These are phyloP conservation scores for Lactarius tabidus DNA, from an alignment of 768 basidiomycete species.

Conservation along the genomic window DNA sequence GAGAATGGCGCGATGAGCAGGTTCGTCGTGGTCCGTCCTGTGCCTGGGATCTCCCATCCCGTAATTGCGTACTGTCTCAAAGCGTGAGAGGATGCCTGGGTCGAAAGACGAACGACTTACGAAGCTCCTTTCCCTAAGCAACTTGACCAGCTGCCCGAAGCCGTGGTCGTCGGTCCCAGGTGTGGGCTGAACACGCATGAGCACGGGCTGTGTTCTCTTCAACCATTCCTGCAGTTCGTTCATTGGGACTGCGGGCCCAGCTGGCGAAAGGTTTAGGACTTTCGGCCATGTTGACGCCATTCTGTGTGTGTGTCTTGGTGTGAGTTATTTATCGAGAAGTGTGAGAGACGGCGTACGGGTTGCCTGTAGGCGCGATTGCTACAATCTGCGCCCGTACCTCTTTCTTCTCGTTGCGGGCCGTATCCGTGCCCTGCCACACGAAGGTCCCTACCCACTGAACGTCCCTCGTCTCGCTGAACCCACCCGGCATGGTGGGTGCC, in stretches of 20 bases:
- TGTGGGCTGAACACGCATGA: constrained; percentile 13
- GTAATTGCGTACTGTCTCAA: constrained; percentile 22
- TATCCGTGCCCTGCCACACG: constrained; percentile 22
- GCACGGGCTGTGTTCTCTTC: constrained; percentile 6
- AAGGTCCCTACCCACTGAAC: constrained; percentile 21
- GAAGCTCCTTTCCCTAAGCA: constrained; percentile 19
- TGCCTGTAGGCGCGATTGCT: constrained; percentile 11
- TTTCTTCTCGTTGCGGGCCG: constrained; percentile 21
- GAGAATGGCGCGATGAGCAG: constrained; percentile 23
- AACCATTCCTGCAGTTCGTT: constrained; percentile 26
- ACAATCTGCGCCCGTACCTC: constrained; percentile 23
- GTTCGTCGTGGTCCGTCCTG: constrained; percentile 6
- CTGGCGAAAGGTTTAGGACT: constrained; percentile 15
- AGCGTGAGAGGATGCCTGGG: neutral
- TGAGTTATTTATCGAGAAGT: neutral
- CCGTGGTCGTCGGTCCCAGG: constrained; percentile 15
- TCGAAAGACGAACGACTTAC: constrained; percentile 1
- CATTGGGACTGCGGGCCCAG: constrained; percentile 10
- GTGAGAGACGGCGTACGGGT: constrained; percentile 14
- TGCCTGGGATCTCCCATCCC: constrained; percentile 23
- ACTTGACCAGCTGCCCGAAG: constrained; percentile 16
- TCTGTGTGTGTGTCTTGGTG: neutral
- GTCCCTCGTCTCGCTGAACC: neutral
- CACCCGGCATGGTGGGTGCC: neutral
- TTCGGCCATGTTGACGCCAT: constrained; percentile 22